Evolutionary conservation across 2,329 filamentous ascomycete genomes (phyloP).

Genomic region (Fusarium sp.): DNA sequence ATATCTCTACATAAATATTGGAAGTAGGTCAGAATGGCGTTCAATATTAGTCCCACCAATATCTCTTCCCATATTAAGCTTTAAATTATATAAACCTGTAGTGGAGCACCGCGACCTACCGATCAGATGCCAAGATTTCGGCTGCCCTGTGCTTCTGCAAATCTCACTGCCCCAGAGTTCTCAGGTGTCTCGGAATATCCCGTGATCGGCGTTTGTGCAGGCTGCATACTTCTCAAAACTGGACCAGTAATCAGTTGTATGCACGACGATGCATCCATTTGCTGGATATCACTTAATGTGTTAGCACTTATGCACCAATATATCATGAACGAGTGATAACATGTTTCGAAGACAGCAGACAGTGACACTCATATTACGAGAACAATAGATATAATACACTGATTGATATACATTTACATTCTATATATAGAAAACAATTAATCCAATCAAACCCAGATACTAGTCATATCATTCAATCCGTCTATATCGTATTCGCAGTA

Average conservation of each 20-base stretch:
- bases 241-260: background rate
- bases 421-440: slow-evolving; percentile 1
- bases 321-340: no score
- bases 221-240: background rate
- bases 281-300: no score
- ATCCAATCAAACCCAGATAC: background rate
- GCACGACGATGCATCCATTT: no score
- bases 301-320: no score
- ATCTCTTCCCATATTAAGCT: no score
- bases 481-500: slow-evolving; percentile 10
- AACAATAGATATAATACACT: background rate
- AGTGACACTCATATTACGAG: no score
- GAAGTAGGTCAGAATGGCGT: no score
- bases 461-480: background rate
- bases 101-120: no score
- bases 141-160: background rate
- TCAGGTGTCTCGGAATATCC: background rate
- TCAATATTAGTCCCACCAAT: no score
- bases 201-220: background rate
- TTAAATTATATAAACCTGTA: no score
- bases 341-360: no score
- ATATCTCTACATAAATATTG: no score
- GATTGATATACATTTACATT: background rate
- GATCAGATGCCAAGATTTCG: background rate
- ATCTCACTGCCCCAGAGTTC: background rate